phyloP scores from a whole-genome alignment of 2,329 filamentous ascomycete species.

The Parastagonospora nodorum region DNA sequence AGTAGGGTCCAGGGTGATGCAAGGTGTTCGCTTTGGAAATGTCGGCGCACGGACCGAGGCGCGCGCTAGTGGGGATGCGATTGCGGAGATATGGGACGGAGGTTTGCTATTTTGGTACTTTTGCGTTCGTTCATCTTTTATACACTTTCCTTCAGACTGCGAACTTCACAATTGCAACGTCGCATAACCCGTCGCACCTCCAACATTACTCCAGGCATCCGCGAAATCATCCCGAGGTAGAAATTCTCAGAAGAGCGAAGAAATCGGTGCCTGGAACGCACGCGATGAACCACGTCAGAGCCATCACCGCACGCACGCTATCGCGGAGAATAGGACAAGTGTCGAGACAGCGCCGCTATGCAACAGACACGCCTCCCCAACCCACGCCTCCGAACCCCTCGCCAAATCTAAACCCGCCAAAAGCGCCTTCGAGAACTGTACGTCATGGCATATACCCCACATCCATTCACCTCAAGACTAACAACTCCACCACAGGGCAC shows the following conservation, averaged over 20 bases:
- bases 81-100: conserved; percentile 28
- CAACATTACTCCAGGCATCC: background rate
- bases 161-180: conserved; percentile 7
- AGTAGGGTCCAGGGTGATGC: conserved; percentile 24
- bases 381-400: conserved; percentile 11
- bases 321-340: conserved; percentile 6
- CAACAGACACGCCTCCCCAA: conserved; percentile 13
- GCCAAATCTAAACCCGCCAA: conserved; percentile 16
- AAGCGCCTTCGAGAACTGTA: conserved; percentile 28
- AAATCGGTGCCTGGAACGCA: conserved; percentile 14
- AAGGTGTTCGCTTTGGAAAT: conserved; percentile 38
- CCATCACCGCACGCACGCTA: conserved; percentile 1
- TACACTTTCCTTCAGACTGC: conserved; percentile 6
- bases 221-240: background rate
- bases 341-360: conserved; percentile 20
- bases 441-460: conserved; percentile 5
- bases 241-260: background rate
- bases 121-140: background rate
- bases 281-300: conserved; percentile 22
- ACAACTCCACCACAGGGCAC: conserved; percentile 42
- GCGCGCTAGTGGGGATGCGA: conserved; percentile 2
- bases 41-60: conserved; percentile 21
- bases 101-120: conserved; percentile 22
- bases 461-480: background rate
- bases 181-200: background rate